Evolutionary conservation across 495 filamentous ascomycete genomes (phyloP), one percentile per base, ranked within the genome.

Genomic region (Poronia punctata): DNA sequence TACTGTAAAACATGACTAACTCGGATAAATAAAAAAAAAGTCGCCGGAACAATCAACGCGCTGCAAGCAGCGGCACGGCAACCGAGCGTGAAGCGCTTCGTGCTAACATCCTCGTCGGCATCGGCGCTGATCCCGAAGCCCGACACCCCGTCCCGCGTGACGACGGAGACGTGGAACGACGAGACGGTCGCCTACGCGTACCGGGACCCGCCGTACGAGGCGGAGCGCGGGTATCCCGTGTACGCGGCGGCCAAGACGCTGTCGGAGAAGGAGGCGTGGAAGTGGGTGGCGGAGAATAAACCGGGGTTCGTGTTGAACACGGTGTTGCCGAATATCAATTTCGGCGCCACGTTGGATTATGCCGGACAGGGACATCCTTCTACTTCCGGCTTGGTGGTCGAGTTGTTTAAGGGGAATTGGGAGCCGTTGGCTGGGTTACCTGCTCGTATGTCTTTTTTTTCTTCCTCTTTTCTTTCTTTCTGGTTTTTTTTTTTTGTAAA

Each of bases 201-300:
- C n/a, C n/a, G n/a, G n/a, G 63, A 60, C 52, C 48, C 67, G n/a
- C 57, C 52, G 0, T 64, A 65, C 36, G 39, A 49, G 11, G 43
- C 45, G 7, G 43, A 47, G 9, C 40, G 52, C 16, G 44, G 30
- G 2, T 45, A 27, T 25, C 21, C 40, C 17, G 62, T 75, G 1
- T 75, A 82, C 40, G 48, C 53, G 5, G 69, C 72, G 0, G 68
- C 66, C 43, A 80, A 82, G 51, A 65, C 59, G 2, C 53, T 65
- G 48, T 61, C 57, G 5, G 76, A 80, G 50, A 60, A 60, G 22
- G 64, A 54, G n/a, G 40, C 63, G 1, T 78, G 70, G 69, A 62
- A 64, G 35, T 79, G 71, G 56, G 43, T 72, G 2, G 38, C 60
- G 32, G 62, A 72, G 29, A 40, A 74, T 7, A 59, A 71, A 16